A percentile compares a stretch with the other conserved stretches of the same genome.
Evolutionary conservation across 2,329 filamentous ascomycete genomes (phyloP).

Genomic region (Botrytis paeoniae): DNA sequence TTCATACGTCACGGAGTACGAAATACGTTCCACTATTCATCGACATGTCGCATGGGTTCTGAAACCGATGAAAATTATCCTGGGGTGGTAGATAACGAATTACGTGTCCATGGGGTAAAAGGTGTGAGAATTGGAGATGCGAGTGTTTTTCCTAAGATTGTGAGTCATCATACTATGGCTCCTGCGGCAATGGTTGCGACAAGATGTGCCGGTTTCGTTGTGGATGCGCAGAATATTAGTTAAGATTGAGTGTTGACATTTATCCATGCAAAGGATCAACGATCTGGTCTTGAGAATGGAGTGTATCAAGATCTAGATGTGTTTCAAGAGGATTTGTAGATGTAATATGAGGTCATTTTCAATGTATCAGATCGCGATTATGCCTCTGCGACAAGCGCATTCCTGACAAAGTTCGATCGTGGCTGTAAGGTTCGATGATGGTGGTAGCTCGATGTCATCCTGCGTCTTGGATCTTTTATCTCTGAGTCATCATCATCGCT

Average conservation of each 20-base stretch:
- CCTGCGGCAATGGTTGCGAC: slow-evolving; percentile 31
- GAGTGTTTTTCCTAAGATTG: slow-evolving; percentile 29
- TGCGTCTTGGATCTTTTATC: neutral
- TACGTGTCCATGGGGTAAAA: slow-evolving; percentile 31
- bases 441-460: neutral
- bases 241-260: neutral
- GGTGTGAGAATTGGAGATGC: slow-evolving; percentile 33
- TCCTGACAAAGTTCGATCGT: neutral
- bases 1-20: neutral
- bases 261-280: neutral
- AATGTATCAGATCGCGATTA: neutral
- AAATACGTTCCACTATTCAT: neutral
- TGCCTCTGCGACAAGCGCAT: neutral
- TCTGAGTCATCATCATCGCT: neutral
- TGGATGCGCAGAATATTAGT: neutral
- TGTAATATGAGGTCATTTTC: neutral
- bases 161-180: slow-evolving; percentile 28
- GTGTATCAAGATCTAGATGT: neutral
- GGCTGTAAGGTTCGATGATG: neutral
- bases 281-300: neutral
- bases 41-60: neutral
- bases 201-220: slow-evolving; percentile 22
- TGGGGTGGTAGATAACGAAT: slow-evolving; percentile 31
- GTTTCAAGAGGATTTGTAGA: neutral
- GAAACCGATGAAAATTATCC: neutral